phyloP scores from a whole-genome alignment of 345 rosid species.

The Eucalyptus erythrocorys region DNA sequence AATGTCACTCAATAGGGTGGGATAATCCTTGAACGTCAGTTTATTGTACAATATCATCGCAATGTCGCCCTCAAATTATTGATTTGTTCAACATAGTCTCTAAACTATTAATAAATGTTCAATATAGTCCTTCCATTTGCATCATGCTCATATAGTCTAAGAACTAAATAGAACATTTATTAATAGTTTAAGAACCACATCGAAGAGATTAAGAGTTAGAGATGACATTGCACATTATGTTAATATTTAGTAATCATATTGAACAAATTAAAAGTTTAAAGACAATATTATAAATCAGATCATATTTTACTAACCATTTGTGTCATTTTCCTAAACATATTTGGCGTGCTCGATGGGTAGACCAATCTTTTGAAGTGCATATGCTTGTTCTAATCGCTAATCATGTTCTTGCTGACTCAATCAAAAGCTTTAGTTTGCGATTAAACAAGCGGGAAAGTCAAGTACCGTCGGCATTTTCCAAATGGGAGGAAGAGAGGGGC shows the following conservation, averaged over 20 bases:
- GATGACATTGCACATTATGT: fast-evolving
- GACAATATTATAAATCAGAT: neutral
- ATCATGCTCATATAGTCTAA: neutral
- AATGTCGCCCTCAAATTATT: neutral
- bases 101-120: neutral
- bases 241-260: fast-evolving
- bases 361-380: neutral
- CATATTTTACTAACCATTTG: neutral
- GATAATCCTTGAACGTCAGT: neutral
- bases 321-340: neutral
- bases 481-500: neutral
- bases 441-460: neutral
- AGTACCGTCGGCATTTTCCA: neutral
- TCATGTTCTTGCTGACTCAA: neutral
- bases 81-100: neutral
- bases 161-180: neutral
- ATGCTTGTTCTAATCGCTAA: neutral
- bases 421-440: neutral
- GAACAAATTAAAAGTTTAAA: neutral
- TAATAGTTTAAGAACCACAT: fast-evolving
- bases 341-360: neutral
- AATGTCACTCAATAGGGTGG: neutral
- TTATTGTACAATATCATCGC: neutral
- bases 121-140: neutral
- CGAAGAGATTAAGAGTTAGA: neutral